Evolutionary conservation across 495 filamentous ascomycete genomes (phyloP), one percentile per base, ranked within the genome.

Genomic region (Letharia lupina): DNA sequence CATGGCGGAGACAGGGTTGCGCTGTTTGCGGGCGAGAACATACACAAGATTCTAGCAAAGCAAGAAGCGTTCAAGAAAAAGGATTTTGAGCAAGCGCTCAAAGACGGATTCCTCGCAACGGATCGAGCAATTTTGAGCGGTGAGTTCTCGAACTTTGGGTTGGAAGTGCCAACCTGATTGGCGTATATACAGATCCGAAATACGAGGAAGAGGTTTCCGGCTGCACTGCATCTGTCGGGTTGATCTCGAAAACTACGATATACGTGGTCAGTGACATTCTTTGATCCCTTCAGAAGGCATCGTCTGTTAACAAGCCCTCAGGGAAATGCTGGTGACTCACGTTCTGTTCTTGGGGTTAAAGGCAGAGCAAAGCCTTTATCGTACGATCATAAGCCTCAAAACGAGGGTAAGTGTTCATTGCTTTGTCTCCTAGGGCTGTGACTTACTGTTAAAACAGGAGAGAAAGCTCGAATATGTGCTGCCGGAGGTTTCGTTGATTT

Each of bases 401-500:
- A 98, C 69, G 94, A 98, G 83, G 91, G 94, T 96, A 70, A 61
- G 77, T 61, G 60, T 70, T 18, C 35, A 61, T 72, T 35, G 69
- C 68, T 11, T 42, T 48, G 35, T 40, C 16, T 60, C 58, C 20
- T 50, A 35, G 35, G 28, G 16, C 56, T 23, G 6, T 62, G 11
- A 48, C 39, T 68, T 58, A 74, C 65, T 56, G 16, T 54, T 68
- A 65, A 50, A 70, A 69, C 74, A 97, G 93, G 87, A 75, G 94
- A 98, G 77, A 98, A 96, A 79, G 91, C 94, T 58, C 83, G 94
- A 74, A 98, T 98, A 74, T 90, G 85, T 70, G 93, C 93, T 44
- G 94, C 94, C 5, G 94, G 94, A 71, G 94, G 94, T 57, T 98
- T 98, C 73, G 94, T 98, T 70, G 94, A 98, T 78, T 98, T 98